These are phyloP conservation scores for Lotmaria passim DNA, from an alignment of 208 protist genomes.

Conservation along the genomic window DNA sequence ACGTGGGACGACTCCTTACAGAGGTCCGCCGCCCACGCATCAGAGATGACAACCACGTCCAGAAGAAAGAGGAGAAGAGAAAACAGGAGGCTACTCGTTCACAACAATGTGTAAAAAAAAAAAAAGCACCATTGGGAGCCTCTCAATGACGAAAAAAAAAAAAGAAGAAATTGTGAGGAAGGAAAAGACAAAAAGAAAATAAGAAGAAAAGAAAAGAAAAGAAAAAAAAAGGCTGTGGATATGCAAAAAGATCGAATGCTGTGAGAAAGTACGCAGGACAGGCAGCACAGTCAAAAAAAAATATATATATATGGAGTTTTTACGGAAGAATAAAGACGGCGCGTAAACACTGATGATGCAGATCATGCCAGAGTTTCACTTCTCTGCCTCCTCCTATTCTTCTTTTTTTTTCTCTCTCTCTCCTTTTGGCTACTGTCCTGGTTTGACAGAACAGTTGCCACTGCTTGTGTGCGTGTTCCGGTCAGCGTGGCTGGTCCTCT, in stretches of 20 bases:
- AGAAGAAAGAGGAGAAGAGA: conserved; percentile 1
- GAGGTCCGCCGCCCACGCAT: conserved; percentile 1
- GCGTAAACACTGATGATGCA: too few species aligned
- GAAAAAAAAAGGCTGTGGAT: background rate
- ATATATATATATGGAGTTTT: too few species aligned
- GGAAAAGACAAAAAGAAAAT: background rate
- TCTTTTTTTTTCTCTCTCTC: too few species aligned
- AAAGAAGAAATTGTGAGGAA: background rate
- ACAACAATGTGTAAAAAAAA: background rate
- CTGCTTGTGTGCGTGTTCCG: too few species aligned
- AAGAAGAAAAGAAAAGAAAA: conserved; percentile 1
- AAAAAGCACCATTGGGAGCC: background rate
- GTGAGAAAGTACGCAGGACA: background rate
- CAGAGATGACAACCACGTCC: too few species aligned
- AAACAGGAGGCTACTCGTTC: background rate
- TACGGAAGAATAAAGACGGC: too few species aligned
- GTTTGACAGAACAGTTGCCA: too few species aligned
- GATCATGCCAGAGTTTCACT: too few species aligned
- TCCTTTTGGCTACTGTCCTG: too few species aligned
- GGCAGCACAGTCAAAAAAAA: background rate
- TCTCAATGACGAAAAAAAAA: background rate
- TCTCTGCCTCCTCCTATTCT: too few species aligned
- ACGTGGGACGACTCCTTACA: background rate
- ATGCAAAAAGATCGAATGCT: background rate
- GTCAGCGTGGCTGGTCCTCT: too few species aligned